Evolutionary conservation across 73 alveolate species (phyloP), one percentile per base, ranked within the genome.

Genomic region (Stentor coeruleus): DNA sequence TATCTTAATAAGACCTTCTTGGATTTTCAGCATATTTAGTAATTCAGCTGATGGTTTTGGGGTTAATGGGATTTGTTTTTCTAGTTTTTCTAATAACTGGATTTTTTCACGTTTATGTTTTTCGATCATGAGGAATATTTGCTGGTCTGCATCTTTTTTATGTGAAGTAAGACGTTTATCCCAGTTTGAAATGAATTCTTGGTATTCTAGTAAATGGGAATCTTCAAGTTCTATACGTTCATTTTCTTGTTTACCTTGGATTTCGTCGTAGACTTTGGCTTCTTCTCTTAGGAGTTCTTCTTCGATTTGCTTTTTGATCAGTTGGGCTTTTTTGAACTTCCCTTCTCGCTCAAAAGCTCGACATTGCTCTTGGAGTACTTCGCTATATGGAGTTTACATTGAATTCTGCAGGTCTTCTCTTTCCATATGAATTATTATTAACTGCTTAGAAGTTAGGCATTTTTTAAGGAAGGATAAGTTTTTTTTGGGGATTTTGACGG

Each of bases 21-120:
- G 90, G 41, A 86, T 85, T 85, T 87, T 87, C 57, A 58, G 83
- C 77, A 87, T 77, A 85, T 87, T 87, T 36, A 87, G 85, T 15
- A 87, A 80, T 66, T 87, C 93, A 58, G 85, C 58, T 55, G 91
- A 84, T 38, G 76, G 87, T 76, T 87, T 87, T 14, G 93, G 91
- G 38, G 14, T 85, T 37, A 59, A 38, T 1, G 93, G 91, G 35
- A 87, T 74, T 37, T 81, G 75, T 85, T 60, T 85, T 72, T 84
- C 90, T 36, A 87, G 81, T 57, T 87, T 82, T 20, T 85, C 93
- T 1, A 20, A 15, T 38, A 26, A 31, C 58, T 75, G 72, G 33
- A 75, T 39, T 75, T 75, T 75, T 14, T 75, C 59, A 26, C 72
- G 26, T 37, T 75, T 35, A 20, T 75, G 59, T 38, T 75, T 40